Percentiles rank a stretch among this genome's conserved stretches.
Conservation (phyloP, 768 basidiomycete species). For the Hirschioporus abietinus region DNA sequence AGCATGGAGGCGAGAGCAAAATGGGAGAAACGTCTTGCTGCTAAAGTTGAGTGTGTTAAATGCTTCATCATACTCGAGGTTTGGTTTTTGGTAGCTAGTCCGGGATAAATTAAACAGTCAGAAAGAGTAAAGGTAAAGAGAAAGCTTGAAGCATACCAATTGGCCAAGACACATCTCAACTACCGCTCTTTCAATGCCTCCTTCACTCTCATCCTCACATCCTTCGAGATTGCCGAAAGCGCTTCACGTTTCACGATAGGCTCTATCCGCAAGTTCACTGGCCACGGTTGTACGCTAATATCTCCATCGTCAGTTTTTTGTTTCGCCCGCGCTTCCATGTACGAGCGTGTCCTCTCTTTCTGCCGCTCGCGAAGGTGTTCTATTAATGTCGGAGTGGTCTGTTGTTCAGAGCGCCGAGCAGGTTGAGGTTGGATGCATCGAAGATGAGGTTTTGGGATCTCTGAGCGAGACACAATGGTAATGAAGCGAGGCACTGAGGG, state of each 20-base stretch:
- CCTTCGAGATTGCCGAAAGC: conserved; percentile 1
- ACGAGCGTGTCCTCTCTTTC: conserved; percentile 6
- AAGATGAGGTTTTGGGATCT: not conserved
- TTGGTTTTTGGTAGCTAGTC: not conserved
- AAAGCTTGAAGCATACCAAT: not conserved
- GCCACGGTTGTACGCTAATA: conserved; percentile 5
- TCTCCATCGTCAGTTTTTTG: not conserved
- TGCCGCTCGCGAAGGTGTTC: conserved; percentile 3
- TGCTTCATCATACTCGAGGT: not conserved
- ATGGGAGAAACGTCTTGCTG: not conserved
- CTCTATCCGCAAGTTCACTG: conserved; percentile 10
- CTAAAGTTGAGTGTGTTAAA: not conserved
- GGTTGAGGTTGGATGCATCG: not conserved
- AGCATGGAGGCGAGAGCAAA: not conserved
- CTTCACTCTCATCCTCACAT: conserved; percentile 6
- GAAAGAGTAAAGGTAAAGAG: not conserved
- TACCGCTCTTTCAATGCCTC: conserved; percentile 10
- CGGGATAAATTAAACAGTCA: not conserved
- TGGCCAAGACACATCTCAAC: not conserved
- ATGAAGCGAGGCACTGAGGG: not conserved
- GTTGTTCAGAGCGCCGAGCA: not conserved
- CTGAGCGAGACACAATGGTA: not conserved
- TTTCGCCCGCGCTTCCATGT: not conserved
- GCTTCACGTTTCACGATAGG: conserved; percentile 5
- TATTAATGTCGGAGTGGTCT: conserved; percentile 6